Evolutionary conservation across 2,329 filamentous ascomycete genomes (phyloP).

Genomic region (Colletotrichum cuscutae): DNA sequence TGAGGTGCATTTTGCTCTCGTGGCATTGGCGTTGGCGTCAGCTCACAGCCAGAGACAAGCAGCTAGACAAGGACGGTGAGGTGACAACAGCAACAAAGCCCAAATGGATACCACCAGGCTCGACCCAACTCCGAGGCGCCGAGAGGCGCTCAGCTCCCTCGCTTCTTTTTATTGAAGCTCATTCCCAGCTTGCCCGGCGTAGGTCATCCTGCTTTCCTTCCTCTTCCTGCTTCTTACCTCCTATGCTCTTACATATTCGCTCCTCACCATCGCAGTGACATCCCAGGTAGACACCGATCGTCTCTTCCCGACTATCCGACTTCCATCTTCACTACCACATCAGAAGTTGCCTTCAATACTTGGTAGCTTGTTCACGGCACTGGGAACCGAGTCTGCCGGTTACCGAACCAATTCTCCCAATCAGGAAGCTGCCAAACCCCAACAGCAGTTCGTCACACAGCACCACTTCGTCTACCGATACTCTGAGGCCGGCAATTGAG

Average conservation of each 20-base stretch:
- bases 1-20: conserved; percentile 27
- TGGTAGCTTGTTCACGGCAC: neutral
- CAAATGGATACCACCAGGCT: conserved; percentile 12
- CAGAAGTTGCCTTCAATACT: neutral
- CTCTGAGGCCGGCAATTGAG: conserved; percentile 10
- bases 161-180: conserved; percentile 23
- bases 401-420: conserved; percentile 3
- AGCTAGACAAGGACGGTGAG: conserved; percentile 10
- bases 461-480: neutral
- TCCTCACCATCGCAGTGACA: neutral
- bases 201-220: neutral
- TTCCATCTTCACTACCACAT: neutral
- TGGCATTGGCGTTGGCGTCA: conserved; percentile 26
- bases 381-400: neutral
- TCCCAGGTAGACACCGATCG: no score
- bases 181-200: conserved; percentile 12
- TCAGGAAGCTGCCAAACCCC: conserved; percentile 19
- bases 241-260: neutral
- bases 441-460: neutral
- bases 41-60: conserved; percentile 6
- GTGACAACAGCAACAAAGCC: conserved; percentile 22
- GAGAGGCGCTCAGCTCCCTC: neutral
- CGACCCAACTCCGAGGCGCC: conserved; percentile 17
- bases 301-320: neutral
- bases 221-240: neutral